Base-by-base conservation (phyloP, 768 basidiomycete genomes). In the Mycena capillaripes region DNA sequence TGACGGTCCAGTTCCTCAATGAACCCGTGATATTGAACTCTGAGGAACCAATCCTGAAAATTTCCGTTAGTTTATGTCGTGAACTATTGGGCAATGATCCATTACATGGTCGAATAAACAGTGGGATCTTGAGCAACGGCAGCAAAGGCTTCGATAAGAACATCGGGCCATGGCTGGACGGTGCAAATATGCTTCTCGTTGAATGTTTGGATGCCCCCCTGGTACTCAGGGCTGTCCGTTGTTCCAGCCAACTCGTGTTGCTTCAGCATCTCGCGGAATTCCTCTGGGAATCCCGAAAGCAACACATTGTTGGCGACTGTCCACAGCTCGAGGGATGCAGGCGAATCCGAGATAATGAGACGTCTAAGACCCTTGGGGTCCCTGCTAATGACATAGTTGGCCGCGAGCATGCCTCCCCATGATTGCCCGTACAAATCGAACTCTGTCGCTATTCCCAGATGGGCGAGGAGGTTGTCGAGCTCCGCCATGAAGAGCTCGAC, bases 351-450 rank as follows among this genome's bases (percentile, higher is more conserved):
- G 21, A 85, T 73, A 30, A 84, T 78, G 1, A 85, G 72, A 11
- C 78, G 72, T 25, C 71, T 70, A 17, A 81, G 65, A 3, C 81
- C 81, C 14, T 58, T 40, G 0, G 76, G 79, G 16, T 42, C 57
- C 2, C 63, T 34, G 48, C 63, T 63, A 42, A 60, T 70, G 16
- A 36, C 78, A 78, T 70, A 70, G 32, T 46, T 70, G 2, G 81
- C 75, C 0, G 78, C 85, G 16, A 89, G 77, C 83, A 86, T 87
- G 21, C 83, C 86, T 21, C 88, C 88, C 87, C 87, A 74, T 17
- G 88, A 89, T 32, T 91, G 88, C 4, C 88, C 90, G 14, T 86
- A 70, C 9, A 90, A 60, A 68, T 85, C 79, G 71, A 83, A 90
- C 50, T 85, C 77, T 55, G 76, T 79, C 17, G 74, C 71, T 63